Base-by-base conservation (phyloP, 2,329 filamentous ascomycete genomes). In the Colletotrichum theobromicola region DNA sequence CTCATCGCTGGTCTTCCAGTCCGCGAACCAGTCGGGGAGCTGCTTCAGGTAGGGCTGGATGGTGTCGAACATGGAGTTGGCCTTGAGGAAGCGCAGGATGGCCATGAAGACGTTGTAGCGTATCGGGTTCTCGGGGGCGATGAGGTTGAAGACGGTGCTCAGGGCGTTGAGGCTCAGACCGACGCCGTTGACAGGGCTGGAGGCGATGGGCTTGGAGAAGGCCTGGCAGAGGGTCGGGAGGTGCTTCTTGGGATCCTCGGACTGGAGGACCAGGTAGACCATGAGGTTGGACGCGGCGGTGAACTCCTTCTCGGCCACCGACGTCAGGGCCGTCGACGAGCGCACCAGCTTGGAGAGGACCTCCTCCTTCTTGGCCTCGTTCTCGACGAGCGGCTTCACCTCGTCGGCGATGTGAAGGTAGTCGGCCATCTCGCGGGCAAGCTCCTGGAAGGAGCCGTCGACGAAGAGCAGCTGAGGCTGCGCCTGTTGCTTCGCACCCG, bases 231-330 rank as follows among this genome's bases (percentile, higher is more conserved):
- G 93, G 80, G 91, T 91, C 74, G 95, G 94, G 78, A 99, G 93
- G 88, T 97, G 94, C 86, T 94, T 94, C 85, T 95, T 93, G 78
- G 94, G 91, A 80, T 96, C 94, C 80, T 94, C 92, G 75, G 95
- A 95, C 87, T 98, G 95, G 81, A 95, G 90, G 79, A 98, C 92
- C 75, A 99, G 93, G 88, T 98, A 95, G 82, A 98, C 93, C 84
- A 99, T 93, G 79, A 98, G 93, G 88, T 99, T 98, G 88, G 98
- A 98, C 76, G 96, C 95, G 74, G 96, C 94, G 75, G 95, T 96
- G 84, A 98, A 97, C 86, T 98, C 96, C 90, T 97, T 97, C 90
- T 99, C 97, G 74, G 96, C 95, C 70, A 95, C 94, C 77, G 91
- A 90, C 86, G 96, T 98, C 83, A 99, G 89, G 65, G 90, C 90